phyloP scores from a whole-genome alignment of 2,329 filamentous ascomycete genomes.

The Didymella keratinophila region DNA sequence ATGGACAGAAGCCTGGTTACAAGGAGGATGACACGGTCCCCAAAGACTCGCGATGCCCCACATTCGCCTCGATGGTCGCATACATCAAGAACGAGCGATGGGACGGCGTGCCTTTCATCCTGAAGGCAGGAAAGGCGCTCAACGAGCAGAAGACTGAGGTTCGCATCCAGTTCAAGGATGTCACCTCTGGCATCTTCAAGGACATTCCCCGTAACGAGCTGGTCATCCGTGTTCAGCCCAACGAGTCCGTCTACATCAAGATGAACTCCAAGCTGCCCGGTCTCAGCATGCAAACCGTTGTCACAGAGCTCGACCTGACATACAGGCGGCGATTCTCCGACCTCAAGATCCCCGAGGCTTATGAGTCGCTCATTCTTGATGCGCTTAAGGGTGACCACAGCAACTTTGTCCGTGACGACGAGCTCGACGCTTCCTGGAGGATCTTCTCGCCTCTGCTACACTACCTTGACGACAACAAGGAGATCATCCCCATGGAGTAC shows the following conservation, averaged over 20 bases:
- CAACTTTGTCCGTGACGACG: conserved; percentile 76
- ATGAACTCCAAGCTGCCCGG: conserved; percentile 99
- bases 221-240: conserved; percentile 98
- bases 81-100: conserved; percentile 99
- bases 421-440: conserved; percentile 97
- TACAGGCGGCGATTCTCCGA: conserved; percentile 99
- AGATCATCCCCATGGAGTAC: conserved; percentile 99
- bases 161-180: conserved; percentile 98
- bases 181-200: conserved; percentile 99
- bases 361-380: conserved; percentile 96
- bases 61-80: conserved; percentile 95
- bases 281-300: conserved; percentile 98
- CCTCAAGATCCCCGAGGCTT: conserved; percentile 98
- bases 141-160: conserved; percentile 99
- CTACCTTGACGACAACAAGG: conserved; percentile 99
- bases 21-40: conserved; percentile 99
- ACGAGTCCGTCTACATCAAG: conserved; percentile 99
- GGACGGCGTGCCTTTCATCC: conserved; percentile 98
- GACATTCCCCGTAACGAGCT: conserved; percentile 99
- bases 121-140: conserved; percentile 98
- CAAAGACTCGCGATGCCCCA: conserved; percentile 95
- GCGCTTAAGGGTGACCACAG: conserved; percentile 99
- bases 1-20: conserved; percentile 95
- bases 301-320: conserved; percentile 97
- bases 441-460: conserved; percentile 97